Base-by-base conservation (phyloP, 441 rosid genomes). In the Populus hybrid region DNA sequence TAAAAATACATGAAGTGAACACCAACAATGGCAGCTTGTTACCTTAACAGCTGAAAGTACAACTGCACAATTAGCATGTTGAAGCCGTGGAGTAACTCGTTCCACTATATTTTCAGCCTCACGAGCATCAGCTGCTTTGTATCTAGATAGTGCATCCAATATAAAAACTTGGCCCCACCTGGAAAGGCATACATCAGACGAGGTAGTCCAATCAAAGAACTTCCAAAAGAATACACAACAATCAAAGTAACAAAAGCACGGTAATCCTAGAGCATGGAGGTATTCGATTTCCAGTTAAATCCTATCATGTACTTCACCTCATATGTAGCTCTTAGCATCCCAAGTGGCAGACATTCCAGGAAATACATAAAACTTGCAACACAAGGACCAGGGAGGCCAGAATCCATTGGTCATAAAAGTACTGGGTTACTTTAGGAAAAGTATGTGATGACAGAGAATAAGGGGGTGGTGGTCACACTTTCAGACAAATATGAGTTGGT, bases 91-190 rank as follows among this genome's bases (percentile, higher is more conserved):
- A 66, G 98, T 95, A 86, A 95, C 98, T 83, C 98, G 89, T 86
- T 95, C 99, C 79, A 95, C 99, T 83, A 94, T 95, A 83, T 90
- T 94, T 87, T 95, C 99, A 80, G 99, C 98, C 82, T 95, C 99
- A 76, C 97, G 97, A 61, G 99, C 97, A 91, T 95, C 98, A 79
- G 94, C 90, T 67, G 97, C 97, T 84, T 94, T 95, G 81, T 91
- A 94, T 88, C 83, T 90, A 66, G 99, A 93, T 67, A 95, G 90
- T 72, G 99, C 99, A 83, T 95, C 99, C 84, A 95, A 84, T 80
- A 95, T 95, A 88, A 95, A 95, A 77, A 95, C 98, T 90, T 95
- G 99, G 81, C 98, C 99, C 99, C 99, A 95, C 93, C 99, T 95
- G 86, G 75, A 64, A 70, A 83, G 64, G 50, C 32, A 34, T 30